These are phyloP conservation scores for Coniochaeta sp. DNA, from an alignment of 2,329 filamentous ascomycete genomes.

Conservation along the genomic window DNA sequence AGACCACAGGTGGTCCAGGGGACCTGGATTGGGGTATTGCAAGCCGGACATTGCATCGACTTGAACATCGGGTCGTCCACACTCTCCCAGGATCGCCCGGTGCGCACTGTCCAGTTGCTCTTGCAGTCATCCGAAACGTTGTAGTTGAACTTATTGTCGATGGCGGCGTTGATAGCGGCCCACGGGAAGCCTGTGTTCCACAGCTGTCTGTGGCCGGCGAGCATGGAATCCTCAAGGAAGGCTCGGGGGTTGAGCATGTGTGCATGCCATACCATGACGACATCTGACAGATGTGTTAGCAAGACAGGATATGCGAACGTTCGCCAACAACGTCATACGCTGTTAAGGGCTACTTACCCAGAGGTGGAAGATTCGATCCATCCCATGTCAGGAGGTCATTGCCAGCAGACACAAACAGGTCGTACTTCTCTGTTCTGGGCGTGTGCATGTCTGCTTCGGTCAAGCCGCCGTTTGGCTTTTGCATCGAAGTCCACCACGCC, in stretches of 20 bases:
- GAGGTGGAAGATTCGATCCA: conserved; percentile 43
- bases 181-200: conserved; percentile 65
- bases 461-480: conserved; percentile 18
- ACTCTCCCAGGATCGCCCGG: conserved; percentile 53
- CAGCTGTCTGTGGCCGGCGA: conserved; percentile 42
- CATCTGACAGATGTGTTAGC: conserved; percentile 39
- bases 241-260: conserved; percentile 70
- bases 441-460: conserved; percentile 27
- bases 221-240: conserved; percentile 69
- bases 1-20: conserved; percentile 54
- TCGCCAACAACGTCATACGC: too few species aligned
- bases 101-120: conserved; percentile 37
- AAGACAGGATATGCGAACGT: not conserved
- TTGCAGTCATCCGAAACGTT: conserved; percentile 34
- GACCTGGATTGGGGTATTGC: conserved; percentile 31
- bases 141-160: conserved; percentile 55
- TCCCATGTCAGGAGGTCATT: conserved; percentile 10
- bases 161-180: conserved; percentile 47
- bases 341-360: conserved; percentile 43
- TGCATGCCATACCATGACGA: conserved; percentile 74
- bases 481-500: conserved; percentile 51
- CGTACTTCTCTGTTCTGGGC: conserved; percentile 17
- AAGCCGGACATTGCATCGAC: conserved; percentile 48
- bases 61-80: conserved; percentile 41
- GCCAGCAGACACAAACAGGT: conserved; percentile 28